phyloP scores from a whole-genome alignment of 176 grass and related monocot genomes.

The Raddia distichophylla region DNA sequence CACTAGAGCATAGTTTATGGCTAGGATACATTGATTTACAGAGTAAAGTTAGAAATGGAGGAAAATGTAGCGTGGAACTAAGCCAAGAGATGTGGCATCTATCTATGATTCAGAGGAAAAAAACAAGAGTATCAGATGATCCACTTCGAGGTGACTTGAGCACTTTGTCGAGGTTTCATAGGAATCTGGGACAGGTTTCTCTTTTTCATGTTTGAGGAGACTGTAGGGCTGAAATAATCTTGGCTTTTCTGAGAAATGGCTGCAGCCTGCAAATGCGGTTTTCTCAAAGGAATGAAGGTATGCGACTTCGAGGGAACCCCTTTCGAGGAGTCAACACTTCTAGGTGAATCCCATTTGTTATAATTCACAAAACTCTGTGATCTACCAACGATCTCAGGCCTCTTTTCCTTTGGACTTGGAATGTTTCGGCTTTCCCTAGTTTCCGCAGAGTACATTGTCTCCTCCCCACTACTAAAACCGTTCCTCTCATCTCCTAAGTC shows the following conservation, averaged over 20 bases:
- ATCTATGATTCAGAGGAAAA: constrained; percentile 21
- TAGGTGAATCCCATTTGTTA: constrained; percentile 81
- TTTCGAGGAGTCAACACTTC: constrained; percentile 53
- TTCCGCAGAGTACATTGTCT: constrained; percentile 96
- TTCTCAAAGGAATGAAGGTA: constrained; percentile 67
- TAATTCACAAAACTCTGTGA: constrained; percentile 79
- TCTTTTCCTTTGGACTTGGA: constrained; percentile 74
- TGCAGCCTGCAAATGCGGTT: constrained; percentile 71
- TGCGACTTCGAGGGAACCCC: constrained; percentile 54
- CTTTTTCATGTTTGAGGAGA: constrained; percentile 97
- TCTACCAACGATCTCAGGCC: constrained; percentile 58
- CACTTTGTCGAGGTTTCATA: constrained; percentile 60
- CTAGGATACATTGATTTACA: constrained; percentile 51
- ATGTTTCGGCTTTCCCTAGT: constrained; percentile 99
- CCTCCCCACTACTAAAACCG: constrained; percentile 86
- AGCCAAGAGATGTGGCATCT: constrained; percentile 26
- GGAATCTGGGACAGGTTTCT: constrained; percentile 62
- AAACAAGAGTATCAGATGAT: constrained; percentile 37
- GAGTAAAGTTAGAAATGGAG: constrained; percentile 15
- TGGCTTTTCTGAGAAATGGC: constrained; percentile 79
- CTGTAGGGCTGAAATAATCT: constrained; percentile 78
- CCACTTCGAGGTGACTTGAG: constrained; percentile 62
- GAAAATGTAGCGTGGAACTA: constrained; percentile 13
- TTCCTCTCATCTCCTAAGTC: constrained; percentile 55
- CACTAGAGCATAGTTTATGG: constrained; percentile 29